Evolutionary conservation across 345 rosid genomes (phyloP).

Genomic region (Citrus maxima): DNA sequence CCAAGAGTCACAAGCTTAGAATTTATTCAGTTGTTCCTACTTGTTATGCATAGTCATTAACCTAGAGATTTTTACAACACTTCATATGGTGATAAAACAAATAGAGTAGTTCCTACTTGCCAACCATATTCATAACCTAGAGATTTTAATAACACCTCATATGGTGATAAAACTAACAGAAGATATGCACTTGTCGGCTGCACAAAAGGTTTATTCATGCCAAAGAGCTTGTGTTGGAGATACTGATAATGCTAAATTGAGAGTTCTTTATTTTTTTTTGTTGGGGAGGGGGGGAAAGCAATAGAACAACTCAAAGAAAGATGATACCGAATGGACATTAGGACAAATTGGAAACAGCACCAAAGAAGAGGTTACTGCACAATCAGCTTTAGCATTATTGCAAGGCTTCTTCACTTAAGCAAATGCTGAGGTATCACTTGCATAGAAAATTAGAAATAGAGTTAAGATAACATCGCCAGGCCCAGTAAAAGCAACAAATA

Average conservation of each 20-base stretch:
- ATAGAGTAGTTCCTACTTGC: neutral
- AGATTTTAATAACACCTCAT: neutral
- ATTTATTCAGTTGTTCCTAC: neutral
- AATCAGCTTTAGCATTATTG: neutral
- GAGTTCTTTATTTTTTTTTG: neutral
- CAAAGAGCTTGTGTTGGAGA: neutral
- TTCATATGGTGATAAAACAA: neutral
- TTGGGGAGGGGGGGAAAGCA: fast-evolving
- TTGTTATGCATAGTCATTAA: neutral
- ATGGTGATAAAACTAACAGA: neutral
- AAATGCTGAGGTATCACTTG: neutral
- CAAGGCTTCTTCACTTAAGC: neutral
- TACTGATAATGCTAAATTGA: neutral
- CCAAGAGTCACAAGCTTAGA: neutral
- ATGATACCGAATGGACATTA: neutral
- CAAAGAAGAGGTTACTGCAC: too few species aligned
- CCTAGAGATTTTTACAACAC: neutral
- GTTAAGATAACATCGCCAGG: neutral
- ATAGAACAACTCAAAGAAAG: neutral
- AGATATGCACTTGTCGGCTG: neutral
- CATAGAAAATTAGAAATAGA: neutral
- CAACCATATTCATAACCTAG: neutral
- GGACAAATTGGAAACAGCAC: neutral
- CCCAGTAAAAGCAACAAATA: neutral
- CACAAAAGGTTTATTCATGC: neutral